A percentile compares a stretch with the other conserved stretches of the same genome.
Conservation (phyloP, 345 rosid genomes). For the Citrus sp. region DNA sequence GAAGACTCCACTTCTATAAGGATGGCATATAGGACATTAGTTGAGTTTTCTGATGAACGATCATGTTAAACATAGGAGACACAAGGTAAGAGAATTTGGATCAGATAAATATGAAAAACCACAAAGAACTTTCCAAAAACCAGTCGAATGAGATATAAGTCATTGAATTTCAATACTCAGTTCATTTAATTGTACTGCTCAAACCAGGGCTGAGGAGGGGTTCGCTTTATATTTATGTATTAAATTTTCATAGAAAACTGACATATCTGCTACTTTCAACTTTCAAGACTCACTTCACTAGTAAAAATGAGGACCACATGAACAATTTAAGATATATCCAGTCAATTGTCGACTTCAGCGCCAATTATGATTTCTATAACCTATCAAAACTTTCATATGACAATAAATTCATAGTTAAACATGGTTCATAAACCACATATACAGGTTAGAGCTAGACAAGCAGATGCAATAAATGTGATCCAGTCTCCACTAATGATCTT, state of each 20-base stretch:
- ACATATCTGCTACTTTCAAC: too few relatives aligned
- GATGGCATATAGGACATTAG: background rate
- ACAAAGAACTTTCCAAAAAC: background rate
- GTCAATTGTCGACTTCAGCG: too few relatives aligned
- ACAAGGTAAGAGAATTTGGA: background rate
- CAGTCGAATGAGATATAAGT: background rate
- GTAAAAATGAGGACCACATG: too few relatives aligned
- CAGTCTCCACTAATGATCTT: background rate
- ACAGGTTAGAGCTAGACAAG: background rate
- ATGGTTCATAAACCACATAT: background rate
- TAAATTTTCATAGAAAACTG: too few relatives aligned
- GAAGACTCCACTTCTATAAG: background rate
- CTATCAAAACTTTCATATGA: too few relatives aligned
- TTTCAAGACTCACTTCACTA: too few relatives aligned
- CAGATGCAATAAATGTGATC: background rate
- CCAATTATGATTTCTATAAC: too few relatives aligned
- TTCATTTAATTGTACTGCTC: background rate
- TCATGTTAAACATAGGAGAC: background rate
- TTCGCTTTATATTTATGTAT: too few relatives aligned
- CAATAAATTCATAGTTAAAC: background rate
- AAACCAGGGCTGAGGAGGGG: too few relatives aligned
- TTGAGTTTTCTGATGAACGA: background rate
- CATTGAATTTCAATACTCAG: background rate
- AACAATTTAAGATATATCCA: too few relatives aligned
- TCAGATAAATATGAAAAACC: background rate